These are phyloP conservation scores for Papiliotrema flavescens DNA, from an alignment of 1,284 basidiomycete species.

Conservation along the genomic window DNA sequence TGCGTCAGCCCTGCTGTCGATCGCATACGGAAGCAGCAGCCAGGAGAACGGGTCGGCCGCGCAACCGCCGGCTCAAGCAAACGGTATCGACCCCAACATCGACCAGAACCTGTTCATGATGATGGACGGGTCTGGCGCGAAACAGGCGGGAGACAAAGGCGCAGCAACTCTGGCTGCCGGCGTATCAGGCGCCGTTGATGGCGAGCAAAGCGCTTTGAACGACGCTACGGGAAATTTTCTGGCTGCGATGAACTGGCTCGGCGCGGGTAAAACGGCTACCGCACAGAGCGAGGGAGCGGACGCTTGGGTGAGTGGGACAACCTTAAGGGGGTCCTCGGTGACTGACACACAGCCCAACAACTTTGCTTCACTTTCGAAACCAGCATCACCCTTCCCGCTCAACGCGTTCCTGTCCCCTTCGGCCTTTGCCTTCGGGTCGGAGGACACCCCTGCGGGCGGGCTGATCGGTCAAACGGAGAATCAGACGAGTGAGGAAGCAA, in stretches of 20 bases:
- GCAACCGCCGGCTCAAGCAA: neutral
- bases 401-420: constrained; percentile 36
- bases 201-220: constrained; percentile 11
- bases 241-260: constrained; percentile 43
- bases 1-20: constrained; percentile 45
- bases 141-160: neutral
- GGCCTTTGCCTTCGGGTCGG: constrained; percentile 17
- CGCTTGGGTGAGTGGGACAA: constrained; percentile 17
- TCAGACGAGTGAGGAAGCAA: constrained; percentile 10
- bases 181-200: neutral
- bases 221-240: constrained; percentile 38
- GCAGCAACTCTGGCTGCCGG: neutral
- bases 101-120: constrained; percentile 3
- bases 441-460: constrained; percentile 5
- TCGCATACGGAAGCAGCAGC: constrained; percentile 43
- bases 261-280: constrained; percentile 9
- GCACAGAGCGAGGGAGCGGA: constrained; percentile 10
- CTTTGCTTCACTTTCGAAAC: constrained; percentile 9
- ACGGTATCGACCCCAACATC: neutral
- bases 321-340: neutral
- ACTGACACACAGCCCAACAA: neutral
- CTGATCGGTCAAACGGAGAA: constrained; percentile 3
- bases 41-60: neutral
- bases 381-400: constrained; percentile 32
- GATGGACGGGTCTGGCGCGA: neutral